Percentiles rank a stretch among this genome's conserved stretches.
Evolutionary conservation across 1,284 basidiomycete species (phyloP).

Genomic region (Marasmius oreades): DNA sequence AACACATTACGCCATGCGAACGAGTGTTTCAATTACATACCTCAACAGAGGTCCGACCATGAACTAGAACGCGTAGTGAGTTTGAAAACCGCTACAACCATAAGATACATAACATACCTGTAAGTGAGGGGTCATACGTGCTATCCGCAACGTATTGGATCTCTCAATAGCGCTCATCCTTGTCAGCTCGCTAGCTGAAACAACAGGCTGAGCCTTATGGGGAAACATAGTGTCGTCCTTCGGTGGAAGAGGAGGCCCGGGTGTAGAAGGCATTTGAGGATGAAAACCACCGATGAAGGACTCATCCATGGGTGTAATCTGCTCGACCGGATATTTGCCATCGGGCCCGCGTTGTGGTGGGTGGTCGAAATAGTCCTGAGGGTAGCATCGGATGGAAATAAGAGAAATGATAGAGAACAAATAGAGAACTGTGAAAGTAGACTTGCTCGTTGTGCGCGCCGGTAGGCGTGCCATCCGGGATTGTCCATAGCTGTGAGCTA

Average conservation of each 20-base stretch:
- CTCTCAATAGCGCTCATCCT: constrained; percentile 62
- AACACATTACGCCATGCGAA: constrained; percentile 7
- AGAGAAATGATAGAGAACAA: constrained; percentile 2
- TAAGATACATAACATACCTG: constrained; percentile 31
- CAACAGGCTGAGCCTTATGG: constrained; percentile 24
- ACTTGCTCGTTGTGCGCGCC: constrained; percentile 44
- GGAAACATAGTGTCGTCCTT: constrained; percentile 22
- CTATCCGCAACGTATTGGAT: constrained; percentile 49
- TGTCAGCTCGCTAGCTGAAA: constrained; percentile 38
- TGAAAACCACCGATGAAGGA: constrained; percentile 53
- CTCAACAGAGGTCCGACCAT: constrained; percentile 88
- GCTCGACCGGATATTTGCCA: constrained; percentile 52
- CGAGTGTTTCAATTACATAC: constrained; percentile 19
- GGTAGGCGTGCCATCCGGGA: constrained; percentile 64
- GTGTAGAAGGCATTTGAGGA: constrained; percentile 21
- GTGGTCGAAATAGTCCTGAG: constrained; percentile 40
- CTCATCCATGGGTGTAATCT: constrained; percentile 55
- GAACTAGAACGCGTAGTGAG: constrained; percentile 37
- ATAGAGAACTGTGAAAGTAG: constrained; percentile 1
- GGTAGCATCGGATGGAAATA: not conserved
- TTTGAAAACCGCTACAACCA: constrained; percentile 20
- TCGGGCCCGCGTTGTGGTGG: constrained; percentile 43
- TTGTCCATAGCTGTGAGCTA: constrained; percentile 50
- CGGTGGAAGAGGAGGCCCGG: constrained; percentile 25
- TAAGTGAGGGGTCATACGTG: constrained; percentile 68